phyloP scores from a whole-genome alignment of 2,329 filamentous ascomycete genomes.

The Fusarium abutilonis region DNA sequence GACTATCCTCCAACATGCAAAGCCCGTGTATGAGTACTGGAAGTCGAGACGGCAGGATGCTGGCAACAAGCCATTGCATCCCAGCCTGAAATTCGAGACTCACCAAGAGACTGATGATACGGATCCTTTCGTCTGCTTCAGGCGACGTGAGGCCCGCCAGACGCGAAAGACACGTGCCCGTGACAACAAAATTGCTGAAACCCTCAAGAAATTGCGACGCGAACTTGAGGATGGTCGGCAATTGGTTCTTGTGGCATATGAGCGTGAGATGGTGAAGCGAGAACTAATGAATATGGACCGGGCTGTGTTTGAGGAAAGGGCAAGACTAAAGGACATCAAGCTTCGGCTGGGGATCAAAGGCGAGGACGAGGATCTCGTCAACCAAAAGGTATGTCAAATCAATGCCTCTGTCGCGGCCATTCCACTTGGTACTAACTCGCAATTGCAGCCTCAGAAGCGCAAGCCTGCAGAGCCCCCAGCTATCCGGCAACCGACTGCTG shows the following conservation, averaged over 20 bases:
- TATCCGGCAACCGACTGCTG: conserved; percentile 68
- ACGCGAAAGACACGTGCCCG: conserved; percentile 93
- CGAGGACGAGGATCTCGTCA: conserved; percentile 93
- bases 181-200: conserved; percentile 93
- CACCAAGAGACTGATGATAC: conserved; percentile 94
- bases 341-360: conserved; percentile 87
- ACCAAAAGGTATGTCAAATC: conserved; percentile 78
- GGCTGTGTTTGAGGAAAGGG: conserved; percentile 83
- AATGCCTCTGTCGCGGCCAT: conserved; percentile 41
- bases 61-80: conserved; percentile 78
- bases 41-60: conserved; percentile 72
- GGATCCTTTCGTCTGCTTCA: conserved; percentile 98
- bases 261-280: conserved; percentile 82
- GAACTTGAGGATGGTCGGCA: conserved; percentile 91
- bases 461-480: conserved; percentile 69
- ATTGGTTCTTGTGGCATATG: conserved; percentile 78
- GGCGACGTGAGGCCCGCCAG: conserved; percentile 91
- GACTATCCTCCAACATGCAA: conserved; percentile 68
- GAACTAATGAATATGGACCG: conserved; percentile 80
- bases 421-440: conserved; percentile 51
- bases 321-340: conserved; percentile 87
- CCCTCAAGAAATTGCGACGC: conserved; percentile 87
- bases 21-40: conserved; percentile 91
- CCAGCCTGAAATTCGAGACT: conserved; percentile 89
- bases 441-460: conserved; percentile 72